Base-by-base conservation (phyloP, 1,139 yeast genomes). In the Pichia sp. region DNA sequence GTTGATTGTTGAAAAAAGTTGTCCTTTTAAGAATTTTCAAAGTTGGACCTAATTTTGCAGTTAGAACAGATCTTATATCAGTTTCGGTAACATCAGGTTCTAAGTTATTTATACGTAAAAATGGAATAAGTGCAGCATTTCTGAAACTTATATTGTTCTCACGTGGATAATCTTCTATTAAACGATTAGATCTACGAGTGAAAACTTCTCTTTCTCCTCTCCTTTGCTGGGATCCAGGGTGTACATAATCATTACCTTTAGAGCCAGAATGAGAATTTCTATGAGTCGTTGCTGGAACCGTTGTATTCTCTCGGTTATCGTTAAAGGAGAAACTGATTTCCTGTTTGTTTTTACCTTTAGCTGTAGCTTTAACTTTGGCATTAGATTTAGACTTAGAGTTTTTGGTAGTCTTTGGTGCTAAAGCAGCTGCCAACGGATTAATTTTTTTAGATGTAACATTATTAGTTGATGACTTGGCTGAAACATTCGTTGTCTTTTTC, bases 41-140 rank as follows among this genome's bases (percentile, higher is more conserved):
- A 7, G 39, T 43, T 21, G 41, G 42, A 10, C 42, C 40, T n/a
- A 36, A 11, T 31, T 12, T 23, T n/a, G 20, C 21, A 5, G 39
- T 34, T 17, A 42, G 24, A 23, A 44, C 47, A 30, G 36, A 33
- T 23, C 38, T 22, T 12, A 55, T 50, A 38, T 52, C 58, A 12
- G 40, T 26, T 35, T 45, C 48, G 1, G 49, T 34, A 3, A 47
- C 55, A 9, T 43, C 52, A 4, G 45, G 47, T 2, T 38, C 35
- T 12, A 55, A 36, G 31, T 55, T 55, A 5, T 28, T 28, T 5
- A 55, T 45, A 36, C 58, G 46, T 23, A 54, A 20, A 28, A 54
- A 48, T n/a, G 45, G 49, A 7, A 47, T 34, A 15, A 42, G 28
- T 7, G 56, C 46, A 1, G 55, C 53, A 39, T 50, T 44, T 35